Evolutionary conservation across 164 flowering plant genomes (phyloP).

Genomic region (Buxus sempervirens): DNA sequence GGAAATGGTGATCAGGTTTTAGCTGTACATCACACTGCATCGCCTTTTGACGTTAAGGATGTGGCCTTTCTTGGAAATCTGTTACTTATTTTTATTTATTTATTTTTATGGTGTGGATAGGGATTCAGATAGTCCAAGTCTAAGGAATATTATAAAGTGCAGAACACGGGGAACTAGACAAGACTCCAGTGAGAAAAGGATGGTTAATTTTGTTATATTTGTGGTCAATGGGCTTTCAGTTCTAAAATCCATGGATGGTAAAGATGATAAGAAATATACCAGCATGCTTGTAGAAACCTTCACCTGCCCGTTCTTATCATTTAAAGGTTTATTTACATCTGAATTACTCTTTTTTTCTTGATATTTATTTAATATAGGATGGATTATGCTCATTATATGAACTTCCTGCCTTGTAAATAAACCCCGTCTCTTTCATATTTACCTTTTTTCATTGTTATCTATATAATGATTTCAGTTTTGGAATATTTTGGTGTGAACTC

Average conservation of each 20-base stretch:
- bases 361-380: background rate
- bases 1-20: slow-evolving; percentile 51
- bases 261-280: slow-evolving; percentile 23
- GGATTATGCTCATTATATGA: background rate
- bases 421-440: too few relatives aligned
- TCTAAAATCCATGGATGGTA: slow-evolving; percentile 47
- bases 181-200: slow-evolving; percentile 28
- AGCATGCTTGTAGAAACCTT: slow-evolving; percentile 36
- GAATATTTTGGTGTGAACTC: too few relatives aligned
- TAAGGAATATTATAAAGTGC: slow-evolving; percentile 28
- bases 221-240: slow-evolving; percentile 70
- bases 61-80: background rate
- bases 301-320: slow-evolving; percentile 58
- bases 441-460: too few relatives aligned
- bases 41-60: background rate
- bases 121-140: slow-evolving; percentile 41
- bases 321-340: slow-evolving; percentile 41
- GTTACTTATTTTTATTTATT: slow-evolving; percentile 3
- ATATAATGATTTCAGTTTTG: too few relatives aligned
- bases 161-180: slow-evolving; percentile 30
- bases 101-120: too few relatives aligned
- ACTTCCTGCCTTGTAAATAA: background rate
- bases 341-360: background rate
- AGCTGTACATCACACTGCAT: background rate
- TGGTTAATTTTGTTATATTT: slow-evolving; percentile 68